Evolutionary conservation across 75 land plant genomes (phyloP).

Genomic region (Picea glauca): DNA sequence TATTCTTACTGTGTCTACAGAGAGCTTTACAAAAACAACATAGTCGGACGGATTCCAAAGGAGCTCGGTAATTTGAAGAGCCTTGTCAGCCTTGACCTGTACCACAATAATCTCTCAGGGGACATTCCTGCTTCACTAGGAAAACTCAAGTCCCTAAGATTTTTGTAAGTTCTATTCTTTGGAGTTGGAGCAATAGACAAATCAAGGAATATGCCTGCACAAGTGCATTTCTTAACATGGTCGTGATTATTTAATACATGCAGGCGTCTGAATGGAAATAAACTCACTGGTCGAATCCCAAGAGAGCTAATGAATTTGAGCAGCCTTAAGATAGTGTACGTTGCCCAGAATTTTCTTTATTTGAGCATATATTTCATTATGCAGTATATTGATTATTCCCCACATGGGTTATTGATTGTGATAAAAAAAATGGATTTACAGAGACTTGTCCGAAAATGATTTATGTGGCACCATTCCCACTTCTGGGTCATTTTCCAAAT

Average conservation of each 20-base stretch:
- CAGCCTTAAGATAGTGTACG: constrained; percentile 58
- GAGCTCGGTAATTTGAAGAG: constrained; percentile 53
- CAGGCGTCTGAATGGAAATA: constrained; percentile 60
- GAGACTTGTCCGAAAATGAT: constrained; percentile 58
- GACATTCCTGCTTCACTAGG: constrained; percentile 48
- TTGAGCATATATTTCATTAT: background rate
- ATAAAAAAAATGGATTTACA: constrained; percentile 9
- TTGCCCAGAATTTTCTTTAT: background rate
- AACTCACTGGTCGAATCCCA: constrained; percentile 60
- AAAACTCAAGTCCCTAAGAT: constrained; percentile 31
- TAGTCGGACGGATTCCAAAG: constrained; percentile 45
- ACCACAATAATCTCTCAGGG: constrained; percentile 56
- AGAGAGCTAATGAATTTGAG: constrained; percentile 46
- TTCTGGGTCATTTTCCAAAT: constrained; percentile 57
- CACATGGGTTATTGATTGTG: too few species aligned
- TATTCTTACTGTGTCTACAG: constrained; percentile 19
- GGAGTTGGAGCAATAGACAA: too few species aligned
- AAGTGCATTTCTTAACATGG: too few species aligned
- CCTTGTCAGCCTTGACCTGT: constrained; percentile 52
- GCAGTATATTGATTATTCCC: too few species aligned
- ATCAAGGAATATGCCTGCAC: too few species aligned
- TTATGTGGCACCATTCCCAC: constrained; percentile 67
- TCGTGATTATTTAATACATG: background rate
- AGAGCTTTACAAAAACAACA: constrained; percentile 50
- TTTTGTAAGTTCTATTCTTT: constrained; percentile 34